Evolutionary conservation across 2,329 filamentous ascomycete genomes (phyloP).

Genomic region (Aspergillus hortae): DNA sequence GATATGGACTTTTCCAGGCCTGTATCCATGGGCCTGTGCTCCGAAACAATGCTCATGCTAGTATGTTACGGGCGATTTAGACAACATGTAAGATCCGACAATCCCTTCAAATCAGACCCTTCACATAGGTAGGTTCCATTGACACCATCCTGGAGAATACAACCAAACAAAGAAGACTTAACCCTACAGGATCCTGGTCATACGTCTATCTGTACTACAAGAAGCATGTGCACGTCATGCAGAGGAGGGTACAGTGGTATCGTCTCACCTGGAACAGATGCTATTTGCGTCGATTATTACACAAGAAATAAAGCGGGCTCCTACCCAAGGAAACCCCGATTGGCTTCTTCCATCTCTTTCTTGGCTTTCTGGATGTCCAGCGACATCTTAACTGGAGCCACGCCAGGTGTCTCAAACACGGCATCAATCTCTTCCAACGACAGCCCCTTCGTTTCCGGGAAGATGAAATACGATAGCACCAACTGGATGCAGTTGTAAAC

Average conservation of each 20-base stretch:
- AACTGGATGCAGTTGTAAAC: constrained; percentile 49
- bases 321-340: constrained; percentile 2
- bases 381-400: constrained; percentile 44
- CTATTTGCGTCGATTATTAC: background rate
- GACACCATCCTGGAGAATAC: background rate
- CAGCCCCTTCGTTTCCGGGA: constrained; percentile 50
- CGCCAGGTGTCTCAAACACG: constrained; percentile 51
- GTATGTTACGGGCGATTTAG: background rate
- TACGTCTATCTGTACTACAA: background rate
- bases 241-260: background rate
- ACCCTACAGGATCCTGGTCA: background rate
- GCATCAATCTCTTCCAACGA: constrained; percentile 57
- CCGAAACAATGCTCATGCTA: too few relatives aligned
- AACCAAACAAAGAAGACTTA: background rate
- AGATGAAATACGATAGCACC: constrained; percentile 48
- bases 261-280: background rate
- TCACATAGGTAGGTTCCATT: background rate
- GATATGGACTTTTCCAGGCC: too few relatives aligned
- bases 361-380: constrained; percentile 40
- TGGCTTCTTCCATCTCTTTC: constrained; percentile 25
- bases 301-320: background rate
- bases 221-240: background rate
- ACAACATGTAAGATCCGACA: background rate
- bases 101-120: background rate
- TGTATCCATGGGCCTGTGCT: too few relatives aligned